Percentiles rank a stretch among this genome's conserved stretches.
phyloP scores from a whole-genome alignment of 164 flowering plant species.

The Macadamia tetraphylla region DNA sequence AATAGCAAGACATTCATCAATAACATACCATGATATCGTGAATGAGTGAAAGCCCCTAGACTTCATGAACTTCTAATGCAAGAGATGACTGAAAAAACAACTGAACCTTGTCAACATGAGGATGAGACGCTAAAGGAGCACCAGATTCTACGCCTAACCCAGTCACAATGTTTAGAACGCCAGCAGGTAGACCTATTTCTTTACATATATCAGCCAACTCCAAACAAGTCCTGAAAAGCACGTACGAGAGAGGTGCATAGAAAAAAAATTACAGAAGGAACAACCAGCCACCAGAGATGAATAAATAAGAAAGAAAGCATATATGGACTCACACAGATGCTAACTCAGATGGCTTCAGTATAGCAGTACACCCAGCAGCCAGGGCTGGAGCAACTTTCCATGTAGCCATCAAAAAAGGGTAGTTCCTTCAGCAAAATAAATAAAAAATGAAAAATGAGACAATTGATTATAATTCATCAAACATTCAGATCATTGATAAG shows the following conservation, averaged over 20 bases:
- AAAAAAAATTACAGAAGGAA: not conserved
- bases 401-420: constrained; percentile 87
- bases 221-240: constrained; percentile 71
- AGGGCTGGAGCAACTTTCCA: constrained; percentile 99
- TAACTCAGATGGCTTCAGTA: constrained; percentile 93
- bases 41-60: not conserved
- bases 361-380: constrained; percentile 96
- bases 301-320: not conserved
- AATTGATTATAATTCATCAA: not conserved
- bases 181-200: constrained; percentile 93
- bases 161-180: constrained; percentile 81
- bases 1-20: not conserved
- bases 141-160: constrained; percentile 97
- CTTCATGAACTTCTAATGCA: constrained; percentile 1
- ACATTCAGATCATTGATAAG: not conserved
- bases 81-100: constrained; percentile 3
- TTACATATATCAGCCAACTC: constrained; percentile 85
- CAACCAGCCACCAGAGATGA: too few relatives aligned
- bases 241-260: constrained; percentile 1
- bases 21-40: not conserved
- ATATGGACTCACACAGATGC: constrained; percentile 66
- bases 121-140: constrained; percentile 93
- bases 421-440: constrained; percentile 57
- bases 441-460: not conserved
- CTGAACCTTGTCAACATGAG: constrained; percentile 84